Base-by-base conservation (phyloP, 169 alveolate species). In the Babesia divergens region DNA sequence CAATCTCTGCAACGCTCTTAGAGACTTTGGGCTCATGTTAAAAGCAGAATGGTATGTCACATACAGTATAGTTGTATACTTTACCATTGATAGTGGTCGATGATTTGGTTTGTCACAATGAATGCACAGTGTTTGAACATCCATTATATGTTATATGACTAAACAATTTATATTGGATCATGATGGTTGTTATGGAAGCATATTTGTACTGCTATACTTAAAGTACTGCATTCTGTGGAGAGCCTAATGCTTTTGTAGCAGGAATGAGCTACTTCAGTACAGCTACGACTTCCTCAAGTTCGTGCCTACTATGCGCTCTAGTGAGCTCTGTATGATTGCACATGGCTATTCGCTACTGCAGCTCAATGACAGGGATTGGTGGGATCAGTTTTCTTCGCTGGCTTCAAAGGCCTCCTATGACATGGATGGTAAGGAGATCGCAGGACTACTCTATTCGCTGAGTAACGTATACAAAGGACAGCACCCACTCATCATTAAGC, bases 11-110 rank as follows among this genome's bases (percentile, higher is more conserved):
- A 77, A 68, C 60, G 86, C 86, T 35, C 83, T 77, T 24, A 29
- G 86, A 22, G 86, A 77, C 58, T 77, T 77, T 52, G 86, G 77
- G 22, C 83, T 77, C 20, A 40, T 68, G 54, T 40, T 66, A 9
- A 77, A 68, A 47, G 40, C 86, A 6, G 86, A 77, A n/a, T 49
- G 82, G 86, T 77, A 56, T n/a, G n/a, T n/a, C n/a, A n/a, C n/a
- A n/a, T n/a, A n/a, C n/a, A n/a, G n/a, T n/a, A n/a, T n/a, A n/a
- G n/a, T n/a, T n/a, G n/a, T n/a, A n/a, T n/a, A n/a, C n/a, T n/a
- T n/a, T n/a, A n/a, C n/a, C n/a, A n/a, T n/a, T n/a, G n/a, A n/a
- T n/a, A n/a, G n/a, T n/a, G n/a, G n/a, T n/a, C n/a, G n/a, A n/a
- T n/a, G n/a, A n/a, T n/a, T n/a, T n/a, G n/a, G n/a, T n/a, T n/a